Conservation (phyloP, 352 stramenopile species). For the Globisporangium alternatum region DNA sequence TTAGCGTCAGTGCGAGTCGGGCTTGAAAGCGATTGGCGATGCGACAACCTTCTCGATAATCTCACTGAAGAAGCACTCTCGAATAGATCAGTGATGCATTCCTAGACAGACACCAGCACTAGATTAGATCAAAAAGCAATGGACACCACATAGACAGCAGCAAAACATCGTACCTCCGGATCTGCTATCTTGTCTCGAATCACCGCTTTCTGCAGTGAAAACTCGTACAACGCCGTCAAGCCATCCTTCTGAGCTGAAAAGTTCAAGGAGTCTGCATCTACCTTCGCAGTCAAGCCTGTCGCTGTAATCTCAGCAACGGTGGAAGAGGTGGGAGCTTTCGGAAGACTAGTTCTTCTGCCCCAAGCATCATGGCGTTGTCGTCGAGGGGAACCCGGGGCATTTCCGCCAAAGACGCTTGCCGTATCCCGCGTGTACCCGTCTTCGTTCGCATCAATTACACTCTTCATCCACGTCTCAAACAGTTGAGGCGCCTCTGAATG, state of each 20-base stretch:
- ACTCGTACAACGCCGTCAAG: constrained; percentile 30
- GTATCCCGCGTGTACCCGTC: constrained; percentile 17
- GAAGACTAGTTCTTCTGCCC: constrained; percentile 14
- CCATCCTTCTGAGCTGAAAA: constrained; percentile 6
- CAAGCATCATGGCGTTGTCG: constrained; percentile 18
- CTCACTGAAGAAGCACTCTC: constrained; percentile 1
- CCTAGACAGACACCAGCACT: constrained; percentile 12
- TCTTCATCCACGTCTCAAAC: constrained; percentile 59
- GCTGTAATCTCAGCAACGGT: constrained; percentile 38
- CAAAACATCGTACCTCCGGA: constrained; percentile 29
- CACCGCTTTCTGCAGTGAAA: constrained; percentile 38
- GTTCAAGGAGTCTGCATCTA: constrained; percentile 18
- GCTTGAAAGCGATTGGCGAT: constrained; percentile 5
- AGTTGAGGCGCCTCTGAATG: constrained; percentile 40
- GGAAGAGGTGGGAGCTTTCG: constrained; percentile 6
- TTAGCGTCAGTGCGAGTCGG: not conserved
- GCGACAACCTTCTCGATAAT: not conserved
- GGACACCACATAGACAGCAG: constrained; percentile 3
- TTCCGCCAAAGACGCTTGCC: constrained; percentile 8
- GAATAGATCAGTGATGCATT: constrained; percentile 19
- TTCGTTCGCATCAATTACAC: constrained; percentile 18
- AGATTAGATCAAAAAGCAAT: not conserved
- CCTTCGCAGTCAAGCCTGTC: constrained; percentile 22
- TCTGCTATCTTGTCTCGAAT: constrained; percentile 51
- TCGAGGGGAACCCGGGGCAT: constrained; percentile 19